These are phyloP conservation scores for Yamadazyma buinensis DNA, from an alignment of 1,139 yeast species.

Conservation along the genomic window DNA sequence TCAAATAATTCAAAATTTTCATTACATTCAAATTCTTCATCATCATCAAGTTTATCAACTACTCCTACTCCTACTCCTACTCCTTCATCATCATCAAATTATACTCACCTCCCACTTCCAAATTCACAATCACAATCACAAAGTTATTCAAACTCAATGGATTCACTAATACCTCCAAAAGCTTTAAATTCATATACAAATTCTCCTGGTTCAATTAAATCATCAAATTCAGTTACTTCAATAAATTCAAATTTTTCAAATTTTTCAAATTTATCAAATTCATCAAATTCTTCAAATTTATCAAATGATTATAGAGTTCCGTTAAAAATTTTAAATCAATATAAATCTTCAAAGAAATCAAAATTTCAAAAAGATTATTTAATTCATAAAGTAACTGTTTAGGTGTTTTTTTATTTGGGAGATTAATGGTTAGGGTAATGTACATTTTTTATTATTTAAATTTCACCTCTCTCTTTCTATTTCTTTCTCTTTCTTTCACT, in stretches of 20 bases:
- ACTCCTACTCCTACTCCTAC: too few relatives aligned
- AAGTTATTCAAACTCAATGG: slow-evolving; percentile 6
- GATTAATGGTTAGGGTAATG: too few relatives aligned
- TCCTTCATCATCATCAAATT: slow-evolving; percentile 8
- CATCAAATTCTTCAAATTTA: slow-evolving; percentile 7
- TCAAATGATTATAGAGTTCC: slow-evolving; percentile 13
- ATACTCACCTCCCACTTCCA: too few relatives aligned
- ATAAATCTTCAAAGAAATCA: not conserved
- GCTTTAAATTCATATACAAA: slow-evolving; percentile 8
- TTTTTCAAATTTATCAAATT: slow-evolving; percentile 10
- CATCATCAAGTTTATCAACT: slow-evolving; percentile 6
- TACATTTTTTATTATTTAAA: too few relatives aligned
- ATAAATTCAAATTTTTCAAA: slow-evolving; percentile 8
- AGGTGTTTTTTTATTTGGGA: not conserved
- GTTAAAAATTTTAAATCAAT: slow-evolving; percentile 4
- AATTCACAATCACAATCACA: too few relatives aligned
- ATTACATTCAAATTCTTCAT: not conserved
- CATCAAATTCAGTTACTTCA: slow-evolving; percentile 7
- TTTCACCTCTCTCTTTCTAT: too few relatives aligned
- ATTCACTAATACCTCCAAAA: too few relatives aligned
- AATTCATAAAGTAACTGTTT: slow-evolving; percentile 3
- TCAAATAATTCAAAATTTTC: slow-evolving; percentile 1
- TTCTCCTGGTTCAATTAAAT: slow-evolving; percentile 9
- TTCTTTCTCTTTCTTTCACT: too few relatives aligned
- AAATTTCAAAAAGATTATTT: slow-evolving; percentile 2